Base-by-base conservation (phyloP, 371 early-diverging fungal species). In the Fennellomyces sp. region DNA sequence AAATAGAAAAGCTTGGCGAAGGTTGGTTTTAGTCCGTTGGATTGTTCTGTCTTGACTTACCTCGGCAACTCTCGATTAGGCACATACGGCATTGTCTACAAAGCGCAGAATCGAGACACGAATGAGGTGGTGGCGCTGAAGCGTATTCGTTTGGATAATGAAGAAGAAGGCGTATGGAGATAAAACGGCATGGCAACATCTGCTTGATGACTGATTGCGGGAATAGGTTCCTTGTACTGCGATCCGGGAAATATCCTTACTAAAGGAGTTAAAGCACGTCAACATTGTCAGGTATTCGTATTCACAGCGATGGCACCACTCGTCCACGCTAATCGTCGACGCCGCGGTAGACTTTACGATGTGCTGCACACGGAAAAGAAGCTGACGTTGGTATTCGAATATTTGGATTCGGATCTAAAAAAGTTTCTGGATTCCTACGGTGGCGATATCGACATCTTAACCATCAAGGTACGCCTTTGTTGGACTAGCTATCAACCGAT, bases 81-180 rank as follows among this genome's bases (percentile, higher is more conserved):
- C 63, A 94, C 96, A 3, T 96, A 96, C 62, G 99, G 99, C 53
- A 92, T 97, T 51, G 99, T 98, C 0, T 98, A 97, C 81, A 97
- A 97, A 74, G 97, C 98, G 15, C 94, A 92, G 70, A 94, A 97
- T 74, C 81, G 91, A 62, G 92, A 90, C 38, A 94, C 96, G 10
- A 90, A 90, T 63, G 93, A 92, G 70, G 91, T 99, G 4, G 98
- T 99, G 7, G 99, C 99, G 1, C 78, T 99, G 53, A 99, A 99
- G 79, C 91, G 97, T 55, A 94, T 99, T 55, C 89, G 98, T 21
- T 84, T 98, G 60, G 98, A 97, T 60, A 92, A 94, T 63, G 99
- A 99, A 75, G 91, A 93, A 70, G 98, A 98, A 77, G 96, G 94
- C 49, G 91, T 88, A 85, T 57, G 61, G 17, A 23, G n/a, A 5